Evolutionary conservation across 1,139 yeast genomes (phyloP), one percentile per base, ranked within the genome.

Genomic region (Yamadazyma conglobata): DNA sequence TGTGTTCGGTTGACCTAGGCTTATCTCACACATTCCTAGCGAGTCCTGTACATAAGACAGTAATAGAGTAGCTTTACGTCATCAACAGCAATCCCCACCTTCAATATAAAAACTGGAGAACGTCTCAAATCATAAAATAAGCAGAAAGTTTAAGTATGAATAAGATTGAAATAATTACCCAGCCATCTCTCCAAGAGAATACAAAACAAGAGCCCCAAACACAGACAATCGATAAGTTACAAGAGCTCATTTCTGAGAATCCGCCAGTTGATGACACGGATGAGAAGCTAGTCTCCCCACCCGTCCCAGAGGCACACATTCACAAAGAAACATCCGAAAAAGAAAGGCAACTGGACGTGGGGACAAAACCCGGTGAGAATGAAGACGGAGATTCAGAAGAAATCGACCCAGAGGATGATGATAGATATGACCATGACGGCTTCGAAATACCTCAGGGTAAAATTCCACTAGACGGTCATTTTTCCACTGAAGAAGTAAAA

Each of bases 391-490:
- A n/a, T n/a, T n/a, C n/a, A n/a, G n/a, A n/a, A n/a, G n/a, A n/a
- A n/a, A n/a, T n/a, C n/a, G n/a, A n/a, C n/a, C n/a, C n/a, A n/a
- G n/a, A n/a, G n/a, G n/a, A n/a, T n/a, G n/a, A n/a, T n/a, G 10
- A 29, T 25, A 30, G 34, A 11, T 29, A 27, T 6, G 70, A 64
- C 38, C 38, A 47, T 6, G 70, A 64, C 31, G 70, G 70, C 10
- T 58, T 63, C 34, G 58, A 48, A 31, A 47, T 64, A 10, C 70
- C 70, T 2, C 42, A 43, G 21, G 70, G 68, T 2, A 64, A 59
- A 37, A 58, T 64, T 7, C 70, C 70, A 0, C 32, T 64, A 19
- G 70, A 64, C 34, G 66, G 69, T 7, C 66, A 64, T 40, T 64
- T 64, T 37, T 57, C 70, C 4, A 54, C 69, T 5, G 42, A 41